Base-by-base conservation (phyloP, 2,329 filamentous ascomycete species). In the Pseudocercospora pini-densiflorae region DNA sequence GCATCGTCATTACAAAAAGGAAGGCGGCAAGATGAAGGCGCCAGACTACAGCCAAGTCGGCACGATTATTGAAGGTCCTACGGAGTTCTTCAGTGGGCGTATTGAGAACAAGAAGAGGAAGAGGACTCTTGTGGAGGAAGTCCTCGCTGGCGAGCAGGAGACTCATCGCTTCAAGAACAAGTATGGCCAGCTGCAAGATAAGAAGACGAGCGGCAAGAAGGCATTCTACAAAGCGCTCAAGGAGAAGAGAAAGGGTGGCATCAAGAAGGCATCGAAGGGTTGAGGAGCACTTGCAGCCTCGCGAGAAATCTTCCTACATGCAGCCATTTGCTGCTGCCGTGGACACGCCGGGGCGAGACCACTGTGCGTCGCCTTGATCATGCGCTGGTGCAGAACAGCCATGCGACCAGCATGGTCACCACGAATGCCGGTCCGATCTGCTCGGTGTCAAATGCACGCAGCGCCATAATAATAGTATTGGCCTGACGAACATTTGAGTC, bases 1-100 rank as follows among this genome's bases (percentile, higher is more conserved):
- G 0, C 94, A 98, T 77, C 86, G 91, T 59, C 91, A 94, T 75
- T 97, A 97, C 84, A 96, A 94, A 78, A 98, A 97, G 79, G 90
- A 94, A 60, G 87, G 82, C 59, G 86, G 88, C 63, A 93, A 91
- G 76, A 85, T 87, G 65, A 83, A 88, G 67, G 81, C 90, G 0
- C 95, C 95, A 0, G 89, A 93, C 68, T 98, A 91, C 77, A 96
- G 92, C 21, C 92, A 97, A 74, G 88, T 97, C 29, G 95, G 94
- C 64, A 94, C 92, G 5, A 88, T 99, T 66, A 87, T 97, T 63
- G 90, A 96, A 75, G 94, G 94, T 0, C 90, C 93, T 1, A 94
- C 93, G 0, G 94, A 98, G 76, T 97, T 90, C 81, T 93, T 90
- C 82, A 94, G 87, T 75, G 87, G 88, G 21, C 88, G 94, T 63